These are phyloP conservation scores for Fraxinus quadrangulata DNA, from an alignment of 257 asterid genomes.

Conservation along the genomic window DNA sequence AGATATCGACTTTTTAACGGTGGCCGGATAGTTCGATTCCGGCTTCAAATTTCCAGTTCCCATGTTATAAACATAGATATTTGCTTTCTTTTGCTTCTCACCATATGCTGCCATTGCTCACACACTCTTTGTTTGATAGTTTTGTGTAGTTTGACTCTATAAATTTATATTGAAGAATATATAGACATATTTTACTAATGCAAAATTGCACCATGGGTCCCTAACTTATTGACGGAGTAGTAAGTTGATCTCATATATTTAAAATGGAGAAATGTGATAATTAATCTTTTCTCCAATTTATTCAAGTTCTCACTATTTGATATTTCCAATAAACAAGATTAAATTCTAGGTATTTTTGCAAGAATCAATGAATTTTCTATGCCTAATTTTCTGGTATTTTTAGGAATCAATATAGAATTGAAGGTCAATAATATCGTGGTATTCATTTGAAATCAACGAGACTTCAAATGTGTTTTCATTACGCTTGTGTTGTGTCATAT, in stretches of 20 bases:
- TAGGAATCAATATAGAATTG: too few relatives aligned
- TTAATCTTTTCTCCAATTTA: not conserved
- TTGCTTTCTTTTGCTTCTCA: conserved; percentile 45
- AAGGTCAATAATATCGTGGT: too few relatives aligned
- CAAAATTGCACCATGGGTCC: conserved; percentile 14
- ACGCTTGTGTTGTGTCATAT: too few relatives aligned
- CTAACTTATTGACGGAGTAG: not conserved
- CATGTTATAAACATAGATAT: conserved; percentile 52
- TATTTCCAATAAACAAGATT: too few relatives aligned
- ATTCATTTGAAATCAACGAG: too few relatives aligned
- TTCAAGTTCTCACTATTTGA: too few relatives aligned
- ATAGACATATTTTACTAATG: not conserved
- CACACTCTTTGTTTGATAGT: not conserved
- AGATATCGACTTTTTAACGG: conserved; percentile 29
- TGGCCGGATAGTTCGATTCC: conserved; percentile 20
- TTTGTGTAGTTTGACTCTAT: not conserved
- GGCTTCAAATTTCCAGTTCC: conserved; percentile 26
- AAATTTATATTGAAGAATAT: not conserved
- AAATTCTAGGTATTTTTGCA: too few relatives aligned
- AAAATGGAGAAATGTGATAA: not conserved
- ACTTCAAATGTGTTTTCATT: too few relatives aligned
- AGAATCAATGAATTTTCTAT: too few relatives aligned
- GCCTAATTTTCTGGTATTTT: too few relatives aligned
- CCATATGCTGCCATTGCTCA: conserved; percentile 37
- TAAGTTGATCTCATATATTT: not conserved